These are phyloP conservation scores for Phialocephala sp. DNA, from an alignment of 2,329 filamentous ascomycete genomes.

Conservation along the genomic window DNA sequence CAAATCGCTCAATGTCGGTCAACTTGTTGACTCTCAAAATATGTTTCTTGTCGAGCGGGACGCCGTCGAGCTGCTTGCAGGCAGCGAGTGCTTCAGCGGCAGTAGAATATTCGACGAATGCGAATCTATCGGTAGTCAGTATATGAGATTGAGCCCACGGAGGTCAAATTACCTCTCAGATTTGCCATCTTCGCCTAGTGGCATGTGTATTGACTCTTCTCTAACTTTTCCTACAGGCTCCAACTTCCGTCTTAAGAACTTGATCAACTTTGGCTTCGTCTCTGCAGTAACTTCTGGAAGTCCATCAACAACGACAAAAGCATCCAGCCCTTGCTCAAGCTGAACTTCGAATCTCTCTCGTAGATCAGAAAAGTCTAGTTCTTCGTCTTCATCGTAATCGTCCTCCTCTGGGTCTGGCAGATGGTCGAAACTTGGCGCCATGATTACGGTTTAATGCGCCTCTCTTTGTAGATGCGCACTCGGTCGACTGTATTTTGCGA, in stretches of 20 bases:
- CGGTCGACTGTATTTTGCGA: background rate
- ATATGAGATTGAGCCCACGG: conserved; percentile 12
- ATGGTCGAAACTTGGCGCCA: conserved; percentile 94
- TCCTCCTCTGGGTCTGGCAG: conserved; percentile 89
- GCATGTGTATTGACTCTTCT: conserved; percentile 93
- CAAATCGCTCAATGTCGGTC: conserved; percentile 96
- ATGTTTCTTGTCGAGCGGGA: conserved; percentile 95
- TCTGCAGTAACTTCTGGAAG: conserved; percentile 88
- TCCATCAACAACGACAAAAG: conserved; percentile 95
- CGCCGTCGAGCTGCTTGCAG: conserved; percentile 84
- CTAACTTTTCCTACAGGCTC: conserved; percentile 82
- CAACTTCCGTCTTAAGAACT: conserved; percentile 94
- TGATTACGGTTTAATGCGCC: conserved; percentile 54
- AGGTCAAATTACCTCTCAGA: conserved; percentile 74
- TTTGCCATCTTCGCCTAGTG: conserved; percentile 83
- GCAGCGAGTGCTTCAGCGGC: conserved; percentile 88
- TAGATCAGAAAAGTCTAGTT: conserved; percentile 94
- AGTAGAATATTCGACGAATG: conserved; percentile 95
- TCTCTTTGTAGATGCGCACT: conserved; percentile 14
- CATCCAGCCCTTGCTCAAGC: conserved; percentile 93
- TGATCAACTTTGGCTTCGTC: conserved; percentile 91
- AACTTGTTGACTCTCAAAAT: conserved; percentile 96
- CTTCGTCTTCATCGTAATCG: conserved; percentile 85
- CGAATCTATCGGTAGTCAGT: conserved; percentile 66
- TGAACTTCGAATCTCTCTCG: conserved; percentile 94